Evolutionary conservation across 371 early-diverging fungal species (phyloP).

Genomic region (Haplosporangium sp.): DNA sequence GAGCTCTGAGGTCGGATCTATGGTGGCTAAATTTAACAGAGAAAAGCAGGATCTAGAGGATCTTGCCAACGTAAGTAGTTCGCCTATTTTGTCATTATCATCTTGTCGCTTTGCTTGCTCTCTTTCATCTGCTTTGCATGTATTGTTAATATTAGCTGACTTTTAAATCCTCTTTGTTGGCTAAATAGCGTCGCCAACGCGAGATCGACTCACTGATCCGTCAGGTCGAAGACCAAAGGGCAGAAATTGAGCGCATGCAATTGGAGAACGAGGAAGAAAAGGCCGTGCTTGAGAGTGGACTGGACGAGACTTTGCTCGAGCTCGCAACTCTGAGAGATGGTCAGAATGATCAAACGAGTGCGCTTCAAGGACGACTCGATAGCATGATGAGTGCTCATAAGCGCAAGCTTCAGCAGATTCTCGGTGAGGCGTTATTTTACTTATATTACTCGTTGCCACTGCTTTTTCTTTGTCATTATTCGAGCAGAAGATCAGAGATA

Average conservation of each 20-base stretch:
- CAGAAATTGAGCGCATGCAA: slow-evolving; percentile 74
- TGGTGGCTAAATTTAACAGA: slow-evolving; percentile 79
- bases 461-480: background rate
- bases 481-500: background rate
- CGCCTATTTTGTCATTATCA: slow-evolving; percentile 33
- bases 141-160: too few species aligned
- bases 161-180: background rate
- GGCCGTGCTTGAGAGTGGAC: slow-evolving; percentile 89
- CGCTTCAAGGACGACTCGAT: slow-evolving; percentile 75
- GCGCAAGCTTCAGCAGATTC: slow-evolving; percentile 81
- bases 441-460: background rate
- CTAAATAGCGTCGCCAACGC: slow-evolving; percentile 57
- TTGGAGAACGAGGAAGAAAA: slow-evolving; percentile 89
- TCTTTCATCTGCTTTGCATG: background rate
- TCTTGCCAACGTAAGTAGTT: slow-evolving; percentile 56
- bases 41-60: slow-evolving; percentile 86
- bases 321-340: slow-evolving; percentile 62
- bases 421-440: slow-evolving; percentile 63
- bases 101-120: background rate
- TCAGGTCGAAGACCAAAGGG: slow-evolving; percentile 75
- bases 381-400: slow-evolving; percentile 74
- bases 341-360: slow-evolving; percentile 41
- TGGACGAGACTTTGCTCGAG: slow-evolving; percentile 94
- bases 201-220: slow-evolving; percentile 73
- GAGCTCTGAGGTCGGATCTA: slow-evolving; percentile 85